Evolutionary conservation across 108 stramenopile genomes (phyloP).

Genomic region (Discostella pseudostelligera): DNA sequence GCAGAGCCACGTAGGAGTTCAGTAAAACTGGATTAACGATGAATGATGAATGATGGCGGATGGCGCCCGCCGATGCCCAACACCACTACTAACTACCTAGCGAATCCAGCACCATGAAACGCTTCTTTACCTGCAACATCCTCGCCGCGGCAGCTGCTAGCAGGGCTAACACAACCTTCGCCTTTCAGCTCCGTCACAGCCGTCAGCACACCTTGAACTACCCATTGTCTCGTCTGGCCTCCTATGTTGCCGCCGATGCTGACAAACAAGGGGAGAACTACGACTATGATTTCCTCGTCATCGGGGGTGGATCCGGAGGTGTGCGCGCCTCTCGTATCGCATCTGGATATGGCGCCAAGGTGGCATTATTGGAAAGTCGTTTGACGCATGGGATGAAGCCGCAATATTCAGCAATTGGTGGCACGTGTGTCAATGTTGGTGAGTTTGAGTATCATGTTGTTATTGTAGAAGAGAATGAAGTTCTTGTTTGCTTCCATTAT

Average conservation of each 20-base stretch:
- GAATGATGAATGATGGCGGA: no score
- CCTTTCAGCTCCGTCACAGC: neutral
- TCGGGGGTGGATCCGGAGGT: slow-evolving; percentile 51
- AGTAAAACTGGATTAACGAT: no score
- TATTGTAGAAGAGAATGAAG: no score
- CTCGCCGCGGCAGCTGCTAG: neutral
- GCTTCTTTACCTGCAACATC: slow-evolving; percentile 5
- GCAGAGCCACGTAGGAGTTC: no score
- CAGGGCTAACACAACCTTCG: no score
- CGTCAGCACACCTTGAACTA: no score
- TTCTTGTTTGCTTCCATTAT: no score
- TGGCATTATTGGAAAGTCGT: slow-evolving; percentile 61
- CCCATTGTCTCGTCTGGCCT: slow-evolving; percentile 6
- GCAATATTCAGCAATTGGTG: slow-evolving; percentile 55
- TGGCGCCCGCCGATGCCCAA: no score
- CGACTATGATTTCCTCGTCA: slow-evolving; percentile 52
- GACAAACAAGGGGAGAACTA: slow-evolving; percentile 1
- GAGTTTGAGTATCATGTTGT: no score
- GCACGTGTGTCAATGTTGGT: slow-evolving; percentile 82
- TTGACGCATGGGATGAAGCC: slow-evolving; percentile 35
- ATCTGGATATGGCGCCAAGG: slow-evolving; percentile 74
- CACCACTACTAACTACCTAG: neutral
- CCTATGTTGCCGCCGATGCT: neutral
- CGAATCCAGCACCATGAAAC: neutral
- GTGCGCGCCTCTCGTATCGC: slow-evolving; percentile 54